Percentiles rank a stretch among this genome's conserved stretches.
These are phyloP conservation scores for Rhodamnia rubescens DNA, from an alignment of 345 rosid species.

Conservation along the genomic window DNA sequence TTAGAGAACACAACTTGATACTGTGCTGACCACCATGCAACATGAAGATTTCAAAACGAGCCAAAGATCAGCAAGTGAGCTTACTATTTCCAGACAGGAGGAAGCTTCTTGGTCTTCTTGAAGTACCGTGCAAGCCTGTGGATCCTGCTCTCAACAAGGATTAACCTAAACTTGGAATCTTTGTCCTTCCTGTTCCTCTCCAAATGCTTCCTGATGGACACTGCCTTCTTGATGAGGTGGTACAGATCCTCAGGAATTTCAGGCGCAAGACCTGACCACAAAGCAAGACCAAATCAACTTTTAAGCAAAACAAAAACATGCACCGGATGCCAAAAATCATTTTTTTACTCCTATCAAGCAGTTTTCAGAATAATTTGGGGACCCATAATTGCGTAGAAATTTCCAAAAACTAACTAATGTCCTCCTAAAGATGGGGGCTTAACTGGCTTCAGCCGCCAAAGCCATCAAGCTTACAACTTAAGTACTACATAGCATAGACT, in stretches of 20 bases:
- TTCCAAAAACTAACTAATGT: neutral
- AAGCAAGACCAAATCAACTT: neutral
- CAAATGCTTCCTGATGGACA: conserved; percentile 39
- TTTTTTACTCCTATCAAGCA: neutral
- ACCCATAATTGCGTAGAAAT: neutral
- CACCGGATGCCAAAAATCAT: neutral
- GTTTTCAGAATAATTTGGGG: neutral
- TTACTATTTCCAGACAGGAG: conserved; percentile 20
- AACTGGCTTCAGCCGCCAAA: neutral
- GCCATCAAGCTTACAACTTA: neutral
- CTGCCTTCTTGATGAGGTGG: conserved; percentile 47
- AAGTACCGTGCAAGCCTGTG: conserved; percentile 34
- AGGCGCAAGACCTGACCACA: conserved; percentile 22
- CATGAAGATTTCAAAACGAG: neutral
- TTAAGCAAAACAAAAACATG: neutral
- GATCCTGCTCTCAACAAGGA: conserved; percentile 44
- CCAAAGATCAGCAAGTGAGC: neutral
- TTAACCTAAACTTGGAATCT: conserved; percentile 26
- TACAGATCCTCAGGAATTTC: conserved; percentile 44
- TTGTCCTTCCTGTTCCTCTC: conserved; percentile 40
- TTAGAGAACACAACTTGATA: neutral
- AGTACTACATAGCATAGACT: neutral
- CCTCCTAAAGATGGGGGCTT: neutral
- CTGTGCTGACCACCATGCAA: neutral
- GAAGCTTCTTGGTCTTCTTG: conserved; percentile 16